Evolutionary conservation across 225 moss, liverwort and hornwort species (phyloP).

Genomic region (Bryoerythrophyllum caledonicum): DNA sequence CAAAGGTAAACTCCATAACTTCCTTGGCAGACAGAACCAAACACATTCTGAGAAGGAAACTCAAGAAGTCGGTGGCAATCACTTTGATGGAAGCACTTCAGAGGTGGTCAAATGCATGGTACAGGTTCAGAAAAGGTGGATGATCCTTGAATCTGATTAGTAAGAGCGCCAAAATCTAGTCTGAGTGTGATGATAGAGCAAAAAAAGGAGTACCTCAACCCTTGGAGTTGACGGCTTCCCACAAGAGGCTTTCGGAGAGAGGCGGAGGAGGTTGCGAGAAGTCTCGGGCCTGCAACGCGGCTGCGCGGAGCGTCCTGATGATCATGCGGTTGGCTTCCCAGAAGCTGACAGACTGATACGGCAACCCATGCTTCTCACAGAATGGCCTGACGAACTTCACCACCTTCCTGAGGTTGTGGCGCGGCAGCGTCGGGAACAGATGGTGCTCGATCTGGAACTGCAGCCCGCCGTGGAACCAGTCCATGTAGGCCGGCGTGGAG

Average conservation of each 20-base stretch:
- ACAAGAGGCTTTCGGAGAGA: conserved; percentile 77
- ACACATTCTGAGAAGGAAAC: neutral
- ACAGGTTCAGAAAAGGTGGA: conserved; percentile 12
- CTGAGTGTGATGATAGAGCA: neutral
- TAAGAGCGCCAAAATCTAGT: neutral
- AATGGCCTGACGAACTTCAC: conserved; percentile 76
- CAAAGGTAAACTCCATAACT: no score
- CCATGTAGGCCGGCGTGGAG: conserved; percentile 81
- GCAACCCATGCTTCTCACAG: conserved; percentile 84
- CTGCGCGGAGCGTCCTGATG: conserved; percentile 69
- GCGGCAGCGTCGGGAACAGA: conserved; percentile 89
- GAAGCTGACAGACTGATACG: conserved; percentile 83
- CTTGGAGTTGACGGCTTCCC: conserved; percentile 87
- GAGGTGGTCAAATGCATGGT: conserved; percentile 24
- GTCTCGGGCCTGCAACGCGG: conserved; percentile 89
- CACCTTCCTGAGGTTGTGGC: conserved; percentile 91
- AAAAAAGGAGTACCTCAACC: conserved; percentile 46
- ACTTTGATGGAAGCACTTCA: conserved; percentile 3
- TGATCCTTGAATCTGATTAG: conserved; percentile 1
- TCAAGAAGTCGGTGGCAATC: neutral
- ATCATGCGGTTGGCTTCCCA: conserved; percentile 96
- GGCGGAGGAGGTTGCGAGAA: conserved; percentile 66
- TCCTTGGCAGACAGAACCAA: no score
- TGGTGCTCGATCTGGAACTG: conserved; percentile 99
- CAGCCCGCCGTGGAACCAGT: conserved; percentile 98